A percentile compares a stretch with the other conserved stretches of the same genome.
These are phyloP conservation scores for Paraconiothyrium brasiliense DNA, from an alignment of 2,329 filamentous ascomycete genomes.

Conservation along the genomic window DNA sequence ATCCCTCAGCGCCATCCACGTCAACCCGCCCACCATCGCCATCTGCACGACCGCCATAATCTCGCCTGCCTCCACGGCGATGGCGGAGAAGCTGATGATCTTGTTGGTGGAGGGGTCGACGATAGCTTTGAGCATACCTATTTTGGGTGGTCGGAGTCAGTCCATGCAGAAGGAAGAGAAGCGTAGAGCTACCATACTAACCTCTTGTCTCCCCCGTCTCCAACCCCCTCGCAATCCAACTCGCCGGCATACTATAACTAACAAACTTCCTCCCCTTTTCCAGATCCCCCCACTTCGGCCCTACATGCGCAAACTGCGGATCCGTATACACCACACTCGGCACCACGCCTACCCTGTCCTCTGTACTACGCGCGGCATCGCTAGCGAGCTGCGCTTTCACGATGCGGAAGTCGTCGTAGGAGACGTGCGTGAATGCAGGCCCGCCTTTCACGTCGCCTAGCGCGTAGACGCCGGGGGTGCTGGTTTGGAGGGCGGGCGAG, in stretches of 20 bases:
- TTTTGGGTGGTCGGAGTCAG: no score
- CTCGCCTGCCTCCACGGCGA: constrained; percentile 63
- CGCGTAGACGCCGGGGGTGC: constrained; percentile 56
- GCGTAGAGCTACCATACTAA: no score
- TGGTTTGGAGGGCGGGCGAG: constrained; percentile 58
- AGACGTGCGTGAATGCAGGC: constrained; percentile 65
- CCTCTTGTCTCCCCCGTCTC: constrained; percentile 61
- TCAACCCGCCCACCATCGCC: constrained; percentile 48
- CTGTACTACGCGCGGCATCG: constrained; percentile 14
- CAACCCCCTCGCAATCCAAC: constrained; percentile 60
- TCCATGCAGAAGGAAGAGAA: no score
- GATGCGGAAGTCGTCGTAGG: constrained; percentile 66
- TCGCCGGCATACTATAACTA: constrained; percentile 58
- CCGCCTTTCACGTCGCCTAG: constrained; percentile 63
- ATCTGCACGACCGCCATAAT: constrained; percentile 63
- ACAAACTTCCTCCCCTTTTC: constrained; percentile 16
- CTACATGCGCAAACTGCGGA: constrained; percentile 63
- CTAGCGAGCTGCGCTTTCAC: constrained; percentile 29
- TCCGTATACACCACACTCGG: constrained; percentile 65
- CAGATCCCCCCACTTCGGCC: constrained; percentile 57
- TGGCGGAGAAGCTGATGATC: constrained; percentile 63
- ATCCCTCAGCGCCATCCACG: constrained; percentile 59
- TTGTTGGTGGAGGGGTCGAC: constrained; percentile 59
- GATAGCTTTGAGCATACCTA: constrained; percentile 62
- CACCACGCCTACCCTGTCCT: constrained; percentile 38